Evolutionary conservation across 2,329 filamentous ascomycete species (phyloP), one percentile per base, ranked within the genome.

Genomic region (Orbilia brochopaga): DNA sequence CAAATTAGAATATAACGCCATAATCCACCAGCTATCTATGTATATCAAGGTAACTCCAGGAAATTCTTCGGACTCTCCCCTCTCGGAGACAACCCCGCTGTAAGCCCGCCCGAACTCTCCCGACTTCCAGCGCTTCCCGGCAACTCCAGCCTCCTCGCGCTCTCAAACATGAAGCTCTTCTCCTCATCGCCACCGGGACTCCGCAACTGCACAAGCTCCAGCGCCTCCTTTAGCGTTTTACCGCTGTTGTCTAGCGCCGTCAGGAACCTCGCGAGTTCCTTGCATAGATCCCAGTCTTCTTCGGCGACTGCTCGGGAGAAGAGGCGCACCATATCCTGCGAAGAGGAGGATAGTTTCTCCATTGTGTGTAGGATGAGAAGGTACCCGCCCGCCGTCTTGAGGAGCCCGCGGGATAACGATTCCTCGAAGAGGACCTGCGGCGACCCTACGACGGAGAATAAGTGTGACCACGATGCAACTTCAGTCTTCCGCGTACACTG

Each of bases 401-500:
- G 82, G 2, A 89, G 90, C 1, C 91, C 92, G 63, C 90, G 86
- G 74, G 89, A 87, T 8, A 99, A 82, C 2, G 92, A 93, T 79
- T 96, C 91, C 79, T 99, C 93, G 76, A 99, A 99, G 0, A 99
- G 84, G 75, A 94, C 90, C 76, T 92, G 89, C 2, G 93, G 91
- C 0, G 93, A 91, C 0, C 94, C 94, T 0, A 99, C 83, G 77
- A 97, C 92, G 15, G 73, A 74, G 79, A 99, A 99, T 0, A 99
- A 83, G 0, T 94, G 97, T 69, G 90, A 88, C 94, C 94, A 99
- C 63, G 91, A 96, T 42, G 93, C 87, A 6, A 96, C 87, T 78
- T 99, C 94, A 0, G 94, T 99, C 80, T 99, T 99, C 61, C 94
- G 89, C 1, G 94, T 97, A 80, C 94, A 99, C 80, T 96, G 94